A percentile compares a stretch with the other conserved stretches of the same genome.
Conservation (phyloP, 2,329 filamentous ascomycete species). For the Cladophialophora psammophila region DNA sequence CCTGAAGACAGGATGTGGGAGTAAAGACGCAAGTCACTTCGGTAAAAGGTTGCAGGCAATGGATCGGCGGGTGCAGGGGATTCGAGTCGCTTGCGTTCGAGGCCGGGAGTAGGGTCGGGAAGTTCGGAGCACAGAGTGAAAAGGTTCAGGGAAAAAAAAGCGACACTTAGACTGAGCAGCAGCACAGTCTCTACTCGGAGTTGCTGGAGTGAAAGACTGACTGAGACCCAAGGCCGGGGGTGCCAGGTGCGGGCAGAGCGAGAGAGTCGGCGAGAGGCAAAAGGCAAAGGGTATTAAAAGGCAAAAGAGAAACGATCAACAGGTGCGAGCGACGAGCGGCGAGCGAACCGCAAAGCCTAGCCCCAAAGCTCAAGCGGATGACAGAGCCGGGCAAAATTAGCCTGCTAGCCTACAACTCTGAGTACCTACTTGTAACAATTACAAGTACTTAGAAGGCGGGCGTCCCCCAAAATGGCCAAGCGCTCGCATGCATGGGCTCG, state of each 20-base stretch:
- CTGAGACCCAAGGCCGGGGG: background rate
- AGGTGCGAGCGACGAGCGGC: conserved; percentile 5
- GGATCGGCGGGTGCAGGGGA: conserved; percentile 4
- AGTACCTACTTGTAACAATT: background rate
- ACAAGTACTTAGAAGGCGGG: conserved; percentile 2
- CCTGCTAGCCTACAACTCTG: conserved; percentile 11
- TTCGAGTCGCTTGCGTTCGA: conserved; percentile 12
- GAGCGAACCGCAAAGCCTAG: background rate
- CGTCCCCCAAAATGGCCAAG: conserved; percentile 1
- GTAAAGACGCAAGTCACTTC: conserved; percentile 11
- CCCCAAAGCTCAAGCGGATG: background rate
- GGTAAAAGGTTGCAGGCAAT: conserved; percentile 17
- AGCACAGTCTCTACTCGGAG: conserved; percentile 3
- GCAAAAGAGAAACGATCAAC: conserved; percentile 24
- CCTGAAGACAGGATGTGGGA: background rate
- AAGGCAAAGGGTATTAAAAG: background rate
- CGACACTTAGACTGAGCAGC: background rate
- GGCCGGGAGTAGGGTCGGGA: background rate
- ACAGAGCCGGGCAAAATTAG: conserved; percentile 13
- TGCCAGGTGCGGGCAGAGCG: background rate
- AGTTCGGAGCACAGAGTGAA: conserved; percentile 5
- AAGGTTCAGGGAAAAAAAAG: background rate
- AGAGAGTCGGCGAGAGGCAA: conserved; percentile 5
- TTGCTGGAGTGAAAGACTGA: background rate
- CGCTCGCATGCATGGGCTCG: background rate